A percentile compares a stretch with the other conserved stretches of the same genome.
phyloP scores from a whole-genome alignment of 1,284 basidiomycete species.

The Rhodotorula sp. region DNA sequence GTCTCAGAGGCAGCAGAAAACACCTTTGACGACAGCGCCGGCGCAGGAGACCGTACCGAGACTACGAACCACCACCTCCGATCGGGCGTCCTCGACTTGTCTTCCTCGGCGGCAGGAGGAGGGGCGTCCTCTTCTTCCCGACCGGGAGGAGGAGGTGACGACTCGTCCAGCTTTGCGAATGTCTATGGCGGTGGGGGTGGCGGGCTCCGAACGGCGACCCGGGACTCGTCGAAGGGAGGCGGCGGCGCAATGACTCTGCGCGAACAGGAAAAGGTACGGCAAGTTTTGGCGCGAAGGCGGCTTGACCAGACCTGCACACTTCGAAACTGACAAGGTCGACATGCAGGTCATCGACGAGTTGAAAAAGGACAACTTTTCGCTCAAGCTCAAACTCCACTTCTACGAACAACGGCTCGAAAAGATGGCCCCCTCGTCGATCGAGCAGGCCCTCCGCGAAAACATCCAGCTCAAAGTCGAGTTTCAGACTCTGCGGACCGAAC shows the following conservation, averaged over 20 bases:
- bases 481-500: slow-evolving; percentile 82
- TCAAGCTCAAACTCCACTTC: slow-evolving; percentile 90
- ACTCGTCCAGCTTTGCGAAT: background rate
- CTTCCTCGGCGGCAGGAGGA: background rate
- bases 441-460: slow-evolving; percentile 87
- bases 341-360: slow-evolving; percentile 81
- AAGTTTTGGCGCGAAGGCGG: background rate
- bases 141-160: background rate
- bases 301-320: background rate
- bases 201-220: background rate
- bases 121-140: background rate
- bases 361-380: slow-evolving; percentile 92
- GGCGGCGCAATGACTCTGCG: slow-evolving; percentile 64
- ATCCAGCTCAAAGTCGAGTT: slow-evolving; percentile 91
- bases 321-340: background rate
- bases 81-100: background rate
- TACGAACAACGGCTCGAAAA: slow-evolving; percentile 79
- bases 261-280: slow-evolving; percentile 85
- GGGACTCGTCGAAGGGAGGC: background rate
- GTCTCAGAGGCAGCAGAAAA: background rate
- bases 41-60: slow-evolving; percentile 6
- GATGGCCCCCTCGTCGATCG: slow-evolving; percentile 85
- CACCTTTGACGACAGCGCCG: background rate
- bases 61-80: background rate
- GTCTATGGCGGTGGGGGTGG: background rate